These are phyloP conservation scores for Lactarius hatsudake DNA, from an alignment of 768 basidiomycete species.

Conservation along the genomic window DNA sequence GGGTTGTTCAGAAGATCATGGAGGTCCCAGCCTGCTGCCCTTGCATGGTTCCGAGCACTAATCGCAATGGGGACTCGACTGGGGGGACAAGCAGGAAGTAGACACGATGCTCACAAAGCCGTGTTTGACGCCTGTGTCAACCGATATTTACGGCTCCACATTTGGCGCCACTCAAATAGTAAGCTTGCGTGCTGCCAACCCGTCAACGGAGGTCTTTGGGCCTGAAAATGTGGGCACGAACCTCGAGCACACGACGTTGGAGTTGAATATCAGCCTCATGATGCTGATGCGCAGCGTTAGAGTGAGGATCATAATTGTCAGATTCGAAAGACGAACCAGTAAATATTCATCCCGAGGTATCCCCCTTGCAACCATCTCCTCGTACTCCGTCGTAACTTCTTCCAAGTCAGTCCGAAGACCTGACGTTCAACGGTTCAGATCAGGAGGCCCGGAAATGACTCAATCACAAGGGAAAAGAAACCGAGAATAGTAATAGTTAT, in stretches of 20 bases:
- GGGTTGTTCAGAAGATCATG: conserved; percentile 12
- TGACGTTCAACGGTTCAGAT: not conserved
- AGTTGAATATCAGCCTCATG: not conserved
- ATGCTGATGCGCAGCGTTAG: not conserved
- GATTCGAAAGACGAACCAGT: not conserved
- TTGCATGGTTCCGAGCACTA: conserved; percentile 13
- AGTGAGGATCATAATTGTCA: not conserved
- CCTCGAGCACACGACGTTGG: not conserved
- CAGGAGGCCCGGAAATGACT: not conserved
- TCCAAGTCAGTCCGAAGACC: conserved; percentile 11
- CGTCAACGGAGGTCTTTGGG: not conserved
- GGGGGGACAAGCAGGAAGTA: not conserved
- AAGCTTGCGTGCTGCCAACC: conserved; percentile 10
- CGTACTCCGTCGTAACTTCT: not conserved
- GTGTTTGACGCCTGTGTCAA: conserved; percentile 3
- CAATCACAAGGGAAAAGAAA: not conserved
- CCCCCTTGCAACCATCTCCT: not conserved
- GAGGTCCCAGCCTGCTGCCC: conserved; percentile 11
- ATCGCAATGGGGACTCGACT: no score
- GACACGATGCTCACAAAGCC: conserved; percentile 6
- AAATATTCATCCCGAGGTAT: conserved; percentile 14
- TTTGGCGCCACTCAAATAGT: not conserved
- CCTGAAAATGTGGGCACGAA: not conserved
- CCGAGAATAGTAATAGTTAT: not conserved
- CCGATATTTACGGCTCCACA: conserved; percentile 10